A percentile compares a stretch with the other conserved stretches of the same genome.
These are phyloP conservation scores for Termitomyces bulborhizus DNA, from an alignment of 768 basidiomycete genomes.

Conservation along the genomic window DNA sequence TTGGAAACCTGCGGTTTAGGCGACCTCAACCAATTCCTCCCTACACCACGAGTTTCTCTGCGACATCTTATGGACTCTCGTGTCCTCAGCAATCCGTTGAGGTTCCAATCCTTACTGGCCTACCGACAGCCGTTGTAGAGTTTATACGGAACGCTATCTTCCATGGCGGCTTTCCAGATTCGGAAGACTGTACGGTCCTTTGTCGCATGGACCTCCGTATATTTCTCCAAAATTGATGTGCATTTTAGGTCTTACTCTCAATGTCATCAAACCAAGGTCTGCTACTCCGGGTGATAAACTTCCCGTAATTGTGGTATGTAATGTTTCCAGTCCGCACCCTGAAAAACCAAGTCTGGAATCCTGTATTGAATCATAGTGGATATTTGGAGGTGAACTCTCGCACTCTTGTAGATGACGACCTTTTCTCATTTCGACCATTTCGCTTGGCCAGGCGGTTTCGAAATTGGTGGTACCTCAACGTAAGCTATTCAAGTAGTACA, in stretches of 20 bases:
- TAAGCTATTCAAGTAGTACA: background rate
- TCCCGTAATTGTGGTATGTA: conserved; percentile 48
- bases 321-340: background rate
- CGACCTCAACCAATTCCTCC: conserved; percentile 30
- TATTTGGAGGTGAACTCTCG: conserved; percentile 32
- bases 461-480: background rate
- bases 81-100: conserved; percentile 40
- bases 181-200: conserved; percentile 37
- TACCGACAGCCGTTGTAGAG: conserved; percentile 28
- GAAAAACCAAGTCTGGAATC: background rate
- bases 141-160: conserved; percentile 25
- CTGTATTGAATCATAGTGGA: conserved; percentile 31
- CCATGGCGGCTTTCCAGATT: conserved; percentile 5
- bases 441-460: conserved; percentile 2
- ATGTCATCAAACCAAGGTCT: conserved; percentile 39
- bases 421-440: background rate
- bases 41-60: conserved; percentile 30
- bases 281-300: conserved; percentile 36
- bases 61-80: conserved; percentile 33
- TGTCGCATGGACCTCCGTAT: background rate
- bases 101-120: conserved; percentile 28
- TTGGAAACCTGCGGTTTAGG: conserved; percentile 34
- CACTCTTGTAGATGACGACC: background rate
- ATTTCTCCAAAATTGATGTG: background rate
- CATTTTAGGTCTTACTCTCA: conserved; percentile 41